Conservation (phyloP, 1,284 basidiomycete genomes). For the Cutaneotrichosporon cyanovorans region DNA sequence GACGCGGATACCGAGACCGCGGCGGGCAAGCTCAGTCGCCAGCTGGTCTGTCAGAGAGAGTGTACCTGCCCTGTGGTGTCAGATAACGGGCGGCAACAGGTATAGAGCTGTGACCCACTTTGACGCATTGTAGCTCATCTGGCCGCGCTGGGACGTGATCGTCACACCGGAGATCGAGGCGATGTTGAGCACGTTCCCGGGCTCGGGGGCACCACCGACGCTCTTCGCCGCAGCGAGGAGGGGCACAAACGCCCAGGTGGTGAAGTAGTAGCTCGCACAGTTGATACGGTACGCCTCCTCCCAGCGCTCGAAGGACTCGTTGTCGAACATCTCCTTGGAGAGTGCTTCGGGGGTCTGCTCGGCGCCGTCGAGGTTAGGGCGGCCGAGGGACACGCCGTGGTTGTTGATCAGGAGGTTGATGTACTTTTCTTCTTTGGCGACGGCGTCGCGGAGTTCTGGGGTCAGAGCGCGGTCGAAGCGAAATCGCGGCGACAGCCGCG, state of each 20-base stretch:
- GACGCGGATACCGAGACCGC: constrained; percentile 26
- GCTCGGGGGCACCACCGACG: constrained; percentile 26
- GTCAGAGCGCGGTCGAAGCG: too few relatives aligned
- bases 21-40: constrained; percentile 25
- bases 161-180: constrained; percentile 20
- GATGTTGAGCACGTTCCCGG: constrained; percentile 43
- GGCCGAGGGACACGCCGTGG: constrained; percentile 6
- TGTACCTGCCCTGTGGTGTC: constrained; percentile 24
- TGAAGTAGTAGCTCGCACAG: constrained; percentile 43
- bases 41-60: constrained; percentile 24
- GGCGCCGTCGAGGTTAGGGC: constrained; percentile 5
- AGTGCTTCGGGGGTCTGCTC: constrained; percentile 40
- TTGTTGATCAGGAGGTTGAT: constrained; percentile 12
- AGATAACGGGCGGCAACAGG: constrained; percentile 36
- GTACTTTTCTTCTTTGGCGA: constrained; percentile 6
- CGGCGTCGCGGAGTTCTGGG: constrained; percentile 5
- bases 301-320: constrained; percentile 39
- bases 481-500: too few relatives aligned
- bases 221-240: constrained; percentile 38
- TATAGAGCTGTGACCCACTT: constrained; percentile 28
- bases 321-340: constrained; percentile 40
- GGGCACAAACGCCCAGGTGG: constrained; percentile 44
- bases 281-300: constrained; percentile 39
- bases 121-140: constrained; percentile 42
- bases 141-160: constrained; percentile 22